phyloP scores from a whole-genome alignment of 176 grass and related monocot species.

The Hordeum vulgare region DNA sequence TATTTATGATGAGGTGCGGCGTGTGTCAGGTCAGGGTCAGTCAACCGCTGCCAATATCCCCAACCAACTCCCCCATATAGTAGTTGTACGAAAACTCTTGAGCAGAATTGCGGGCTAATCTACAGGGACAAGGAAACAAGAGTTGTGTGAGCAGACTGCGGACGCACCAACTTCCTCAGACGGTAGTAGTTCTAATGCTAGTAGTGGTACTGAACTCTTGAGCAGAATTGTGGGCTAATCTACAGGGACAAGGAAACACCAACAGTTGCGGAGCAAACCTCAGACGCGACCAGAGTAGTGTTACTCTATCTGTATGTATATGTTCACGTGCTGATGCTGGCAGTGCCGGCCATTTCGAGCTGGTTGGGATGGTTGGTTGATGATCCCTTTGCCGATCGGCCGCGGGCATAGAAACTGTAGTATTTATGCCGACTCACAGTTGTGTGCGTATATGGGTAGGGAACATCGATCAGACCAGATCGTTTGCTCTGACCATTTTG shows the following conservation, averaged over 20 bases:
- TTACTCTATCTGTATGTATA: no score
- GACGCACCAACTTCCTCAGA: background rate
- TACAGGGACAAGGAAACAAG: background rate
- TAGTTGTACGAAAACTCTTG: background rate
- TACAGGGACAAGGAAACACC: background rate
- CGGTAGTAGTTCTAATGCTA: background rate
- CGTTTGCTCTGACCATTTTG: background rate
- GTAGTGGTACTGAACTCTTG: no score
- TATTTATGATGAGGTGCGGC: slow-evolving; percentile 2
- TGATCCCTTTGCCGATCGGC: background rate
- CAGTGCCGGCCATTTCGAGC: background rate
- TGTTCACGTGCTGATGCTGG: background rate
- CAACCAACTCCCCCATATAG: background rate
- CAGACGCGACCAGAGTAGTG: no score
- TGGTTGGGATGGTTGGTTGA: background rate
- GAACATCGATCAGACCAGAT: no score
- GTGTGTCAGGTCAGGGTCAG: background rate
- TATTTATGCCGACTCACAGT: background rate
- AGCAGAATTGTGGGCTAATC: background rate
- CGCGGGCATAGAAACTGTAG: background rate
- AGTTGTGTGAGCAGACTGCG: no score
- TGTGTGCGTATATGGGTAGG: background rate
- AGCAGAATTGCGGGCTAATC: background rate
- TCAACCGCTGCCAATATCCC: background rate
- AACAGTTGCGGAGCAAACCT: background rate